Evolutionary conservation across 768 basidiomycete genomes (phyloP), one percentile per base, ranked within the genome.

Genomic region (Boletus speciosus): DNA sequence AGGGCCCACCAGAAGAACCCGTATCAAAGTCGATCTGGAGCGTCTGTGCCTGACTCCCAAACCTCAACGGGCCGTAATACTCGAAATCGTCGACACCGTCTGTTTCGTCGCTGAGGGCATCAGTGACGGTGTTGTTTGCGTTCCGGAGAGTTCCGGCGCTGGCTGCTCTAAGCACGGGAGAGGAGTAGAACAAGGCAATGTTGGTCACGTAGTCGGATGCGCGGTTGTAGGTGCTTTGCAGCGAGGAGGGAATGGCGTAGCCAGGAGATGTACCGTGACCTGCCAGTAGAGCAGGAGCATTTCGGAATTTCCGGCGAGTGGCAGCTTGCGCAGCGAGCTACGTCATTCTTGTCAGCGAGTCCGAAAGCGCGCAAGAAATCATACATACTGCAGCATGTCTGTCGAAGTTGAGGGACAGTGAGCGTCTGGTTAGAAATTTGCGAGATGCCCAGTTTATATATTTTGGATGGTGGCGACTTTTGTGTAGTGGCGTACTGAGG

Each of bases 1-100:
- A 32, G 2, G 38, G 1, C 57, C 9, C 34, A 67, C 64, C 64
- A 19, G 64, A 60, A 7, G 81, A 84, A 47, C 86, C 84, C 3
- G 86, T 88, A 66, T 89, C 87, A 58, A 88, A 71, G 65, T 85
- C 80, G 34, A 88, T 76, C 3, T 75, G 72, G 16, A 88, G 61
- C 21, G 57, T 49, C 65, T 86, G 84, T 1, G 70, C 59, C 1
- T 79, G 79, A 16, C 82, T 82, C 10, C 87, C 88, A 48, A 88
- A 73, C 6, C 58, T 35, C 44, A 85, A 49, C 5, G 39, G 34
- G 21, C 68, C 66, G 50, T 78, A 81, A 62, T 83, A 84, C 50
- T 78, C 66, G 29, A 78, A 55, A 53, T 83, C 80, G 40, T 76
- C 57, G 27, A 54, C 53, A 16, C 70, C 72, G 21, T 69, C 65